Conservation (phyloP, 371 early-diverging fungal species). For the Sporodiniella umbellata region DNA sequence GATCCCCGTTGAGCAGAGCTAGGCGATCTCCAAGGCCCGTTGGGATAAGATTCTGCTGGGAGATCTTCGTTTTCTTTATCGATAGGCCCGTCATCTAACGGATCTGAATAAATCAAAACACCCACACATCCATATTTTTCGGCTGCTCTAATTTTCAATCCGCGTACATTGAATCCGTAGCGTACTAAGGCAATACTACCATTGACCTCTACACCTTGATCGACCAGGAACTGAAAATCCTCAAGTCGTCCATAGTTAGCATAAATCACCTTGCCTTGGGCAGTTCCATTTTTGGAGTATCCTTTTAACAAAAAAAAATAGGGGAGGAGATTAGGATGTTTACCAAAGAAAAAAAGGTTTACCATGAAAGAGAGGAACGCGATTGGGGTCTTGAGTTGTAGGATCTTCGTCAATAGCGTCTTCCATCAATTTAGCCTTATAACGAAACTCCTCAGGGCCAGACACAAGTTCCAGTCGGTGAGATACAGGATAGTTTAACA, state of each 20-base stretch:
- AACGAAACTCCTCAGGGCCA: constrained; percentile 40
- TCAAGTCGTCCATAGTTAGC: constrained; percentile 59
- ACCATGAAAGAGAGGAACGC: constrained; percentile 60
- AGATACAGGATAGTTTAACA: constrained; percentile 51
- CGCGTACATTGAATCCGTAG: constrained; percentile 57
- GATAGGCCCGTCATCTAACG: constrained; percentile 51
- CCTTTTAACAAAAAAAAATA: not conserved
- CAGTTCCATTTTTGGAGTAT: constrained; percentile 58
- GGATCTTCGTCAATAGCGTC: constrained; percentile 42
- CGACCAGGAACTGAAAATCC: constrained; percentile 51
- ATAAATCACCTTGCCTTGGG: constrained; percentile 56
- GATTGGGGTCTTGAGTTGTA: constrained; percentile 39
- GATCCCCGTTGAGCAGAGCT: constrained; percentile 63
- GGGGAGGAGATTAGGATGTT: no score
- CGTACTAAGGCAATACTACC: constrained; percentile 58
- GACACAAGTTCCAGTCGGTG: constrained; percentile 54
- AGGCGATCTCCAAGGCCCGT: constrained; percentile 59
- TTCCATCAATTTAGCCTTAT: constrained; percentile 53
- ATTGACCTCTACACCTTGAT: constrained; percentile 39
- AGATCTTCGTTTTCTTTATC: constrained; percentile 9
- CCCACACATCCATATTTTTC: constrained; percentile 54
- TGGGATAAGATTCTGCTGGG: constrained; percentile 49
- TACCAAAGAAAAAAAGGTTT: no score
- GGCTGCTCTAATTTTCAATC: constrained; percentile 61
- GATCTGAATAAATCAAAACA: constrained; percentile 58